These are phyloP conservation scores for Penstemon eatonii DNA, from an alignment of 257 asterid species.

Conservation along the genomic window DNA sequence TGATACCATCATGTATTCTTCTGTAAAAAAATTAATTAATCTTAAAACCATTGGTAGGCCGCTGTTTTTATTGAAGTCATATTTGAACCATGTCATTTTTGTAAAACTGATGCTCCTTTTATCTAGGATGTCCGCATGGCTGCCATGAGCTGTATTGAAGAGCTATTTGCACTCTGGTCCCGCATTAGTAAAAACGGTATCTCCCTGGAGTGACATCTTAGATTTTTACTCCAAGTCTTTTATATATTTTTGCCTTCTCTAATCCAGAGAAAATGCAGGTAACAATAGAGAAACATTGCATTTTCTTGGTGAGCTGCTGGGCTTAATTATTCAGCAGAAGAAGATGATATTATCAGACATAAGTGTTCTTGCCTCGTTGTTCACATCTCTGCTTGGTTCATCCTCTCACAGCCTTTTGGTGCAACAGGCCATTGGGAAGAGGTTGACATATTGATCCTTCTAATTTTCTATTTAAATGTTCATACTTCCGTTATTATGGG, in stretches of 20 bases:
- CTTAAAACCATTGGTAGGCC: not conserved
- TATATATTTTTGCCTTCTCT: slow-evolving; percentile 21
- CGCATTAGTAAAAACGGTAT: slow-evolving; percentile 54
- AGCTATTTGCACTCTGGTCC: slow-evolving; percentile 47
- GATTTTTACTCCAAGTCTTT: not conserved
- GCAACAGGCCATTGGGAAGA: slow-evolving; percentile 54
- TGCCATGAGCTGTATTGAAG: slow-evolving; percentile 77
- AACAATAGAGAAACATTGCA: slow-evolving; percentile 38
- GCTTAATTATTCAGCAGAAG: slow-evolving; percentile 67
- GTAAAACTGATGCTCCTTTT: slow-evolving; percentile 17
- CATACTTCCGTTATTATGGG: not conserved
- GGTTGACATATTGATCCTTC: slow-evolving; percentile 40
- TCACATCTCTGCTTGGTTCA: slow-evolving; percentile 66
- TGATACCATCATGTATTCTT: not conserved
- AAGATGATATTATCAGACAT: slow-evolving; percentile 73
- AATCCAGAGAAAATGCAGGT: slow-evolving; percentile 48
- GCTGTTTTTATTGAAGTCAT: not conserved
- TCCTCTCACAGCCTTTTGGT: slow-evolving; percentile 58
- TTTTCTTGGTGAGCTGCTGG: slow-evolving; percentile 73
- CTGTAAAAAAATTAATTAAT: slow-evolving; percentile 1
- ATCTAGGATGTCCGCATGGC: slow-evolving; percentile 61
- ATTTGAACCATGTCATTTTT: slow-evolving; percentile 1
- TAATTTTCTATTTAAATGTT: slow-evolving; percentile 1
- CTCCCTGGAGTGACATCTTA: slow-evolving; percentile 6
- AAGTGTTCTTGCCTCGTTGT: slow-evolving; percentile 58